Evolutionary conservation across 2,329 filamentous ascomycete genomes (phyloP).

Genomic region (Ophiostoma pallidulum): DNA sequence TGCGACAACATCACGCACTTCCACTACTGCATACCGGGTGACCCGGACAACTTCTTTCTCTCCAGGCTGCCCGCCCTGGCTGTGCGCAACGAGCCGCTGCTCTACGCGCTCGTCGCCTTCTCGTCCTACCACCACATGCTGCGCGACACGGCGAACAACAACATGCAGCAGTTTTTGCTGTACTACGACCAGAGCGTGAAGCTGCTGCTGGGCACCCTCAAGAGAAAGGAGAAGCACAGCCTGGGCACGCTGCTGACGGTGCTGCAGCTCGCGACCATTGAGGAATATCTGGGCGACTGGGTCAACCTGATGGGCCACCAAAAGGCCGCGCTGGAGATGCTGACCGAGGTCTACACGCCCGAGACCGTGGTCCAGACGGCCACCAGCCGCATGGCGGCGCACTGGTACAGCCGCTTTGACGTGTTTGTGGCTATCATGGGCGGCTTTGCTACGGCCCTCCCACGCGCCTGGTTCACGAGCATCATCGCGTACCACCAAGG

Average conservation of each 20-base stretch:
- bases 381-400: constrained; percentile 61
- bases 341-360: constrained; percentile 69
- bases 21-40: constrained; percentile 71
- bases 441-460: constrained; percentile 62
- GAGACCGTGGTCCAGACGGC: constrained; percentile 62
- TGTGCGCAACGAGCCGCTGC: constrained; percentile 62
- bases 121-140: constrained; percentile 78
- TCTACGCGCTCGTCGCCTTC: constrained; percentile 83
- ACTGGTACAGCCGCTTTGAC: constrained; percentile 91
- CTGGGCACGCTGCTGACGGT: constrained; percentile 76
- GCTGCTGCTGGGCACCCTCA: constrained; percentile 61
- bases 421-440: constrained; percentile 75
- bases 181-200: constrained; percentile 88
- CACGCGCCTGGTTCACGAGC: constrained; percentile 67
- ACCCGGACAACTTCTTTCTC: constrained; percentile 64
- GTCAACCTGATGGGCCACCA: constrained; percentile 88
- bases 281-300: constrained; percentile 97
- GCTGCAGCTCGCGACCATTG: constrained; percentile 83
- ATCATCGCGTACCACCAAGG: constrained; percentile 54
- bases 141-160: constrained; percentile 57
- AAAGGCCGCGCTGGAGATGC: constrained; percentile 73
- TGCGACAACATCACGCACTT: constrained; percentile 66
- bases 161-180: constrained; percentile 70
- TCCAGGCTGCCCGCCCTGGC: constrained; percentile 63
- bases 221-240: constrained; percentile 59